These are phyloP conservation scores for Silene conica DNA, from an alignment of 148 eudicot genomes.

Conservation along the genomic window DNA sequence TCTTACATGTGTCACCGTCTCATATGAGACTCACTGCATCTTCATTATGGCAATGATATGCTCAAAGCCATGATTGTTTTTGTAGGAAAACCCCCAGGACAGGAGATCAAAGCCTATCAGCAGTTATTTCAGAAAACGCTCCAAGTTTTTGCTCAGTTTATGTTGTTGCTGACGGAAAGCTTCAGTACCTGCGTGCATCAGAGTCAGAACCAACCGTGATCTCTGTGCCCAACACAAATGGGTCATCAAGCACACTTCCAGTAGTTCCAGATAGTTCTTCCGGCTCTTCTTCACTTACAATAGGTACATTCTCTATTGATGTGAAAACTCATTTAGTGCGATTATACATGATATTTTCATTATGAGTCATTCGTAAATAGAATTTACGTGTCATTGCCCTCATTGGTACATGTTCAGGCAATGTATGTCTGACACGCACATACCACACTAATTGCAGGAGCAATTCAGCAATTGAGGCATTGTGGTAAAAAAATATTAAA, in stretches of 20 bases:
- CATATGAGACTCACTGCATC: background rate
- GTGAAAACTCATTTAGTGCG: no score
- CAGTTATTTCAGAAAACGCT: conserved; percentile 48
- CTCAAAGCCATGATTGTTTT: background rate
- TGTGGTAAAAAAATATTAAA: no score
- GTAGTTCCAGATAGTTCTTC: conserved; percentile 44
- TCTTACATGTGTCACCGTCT: background rate
- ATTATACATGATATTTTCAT: no score
- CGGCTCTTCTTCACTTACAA: conserved; percentile 41
- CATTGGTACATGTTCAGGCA: no score
- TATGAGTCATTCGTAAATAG: no score
- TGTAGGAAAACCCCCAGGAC: conserved; percentile 30
- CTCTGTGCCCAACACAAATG: conserved; percentile 34
- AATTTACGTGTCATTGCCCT: no score
- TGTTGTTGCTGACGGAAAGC: conserved; percentile 65
- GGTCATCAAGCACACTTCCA: conserved; percentile 33
- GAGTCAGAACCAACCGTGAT: conserved; percentile 44
- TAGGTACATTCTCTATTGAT: conserved; percentile 21
- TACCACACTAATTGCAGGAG: no score
- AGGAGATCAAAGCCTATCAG: conserved; percentile 42
- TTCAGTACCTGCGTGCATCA: conserved; percentile 67
- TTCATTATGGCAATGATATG: background rate
- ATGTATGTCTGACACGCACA: no score
- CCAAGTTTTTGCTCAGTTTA: conserved; percentile 82
- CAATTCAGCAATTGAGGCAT: no score